A percentile compares a stretch with the other conserved stretches of the same genome.
Evolutionary conservation across 345 rosid species (phyloP).

Genomic region (Populus pruinosa): DNA sequence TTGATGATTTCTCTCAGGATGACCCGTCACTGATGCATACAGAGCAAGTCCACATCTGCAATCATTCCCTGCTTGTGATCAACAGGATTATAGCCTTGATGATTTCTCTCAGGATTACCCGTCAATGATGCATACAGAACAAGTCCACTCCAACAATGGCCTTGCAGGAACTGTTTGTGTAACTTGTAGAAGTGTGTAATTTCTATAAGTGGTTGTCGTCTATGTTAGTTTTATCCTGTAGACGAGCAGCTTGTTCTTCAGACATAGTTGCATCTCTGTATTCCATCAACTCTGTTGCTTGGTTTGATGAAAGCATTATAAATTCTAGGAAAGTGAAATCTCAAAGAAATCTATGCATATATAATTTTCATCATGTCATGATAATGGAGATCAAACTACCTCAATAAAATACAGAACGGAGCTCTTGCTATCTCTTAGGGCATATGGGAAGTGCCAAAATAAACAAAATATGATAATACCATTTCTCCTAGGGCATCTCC

Average conservation of each 20-base stretch:
- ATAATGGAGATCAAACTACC: too few species aligned
- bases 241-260: neutral
- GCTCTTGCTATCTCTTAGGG: too few species aligned
- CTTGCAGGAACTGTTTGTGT: neutral
- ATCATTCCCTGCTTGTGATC: neutral
- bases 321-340: too few species aligned
- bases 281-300: too few species aligned
- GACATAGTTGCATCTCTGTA: too few species aligned
- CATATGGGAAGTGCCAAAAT: too few species aligned
- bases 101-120: neutral
- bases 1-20: neutral
- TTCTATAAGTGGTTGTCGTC: neutral
- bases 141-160: neutral
- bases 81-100: neutral
- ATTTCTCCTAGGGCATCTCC: too few species aligned
- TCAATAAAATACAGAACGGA: too few species aligned
- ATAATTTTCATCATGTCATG: too few species aligned
- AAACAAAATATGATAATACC: too few species aligned
- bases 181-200: neutral
- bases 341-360: too few species aligned
- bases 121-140: neutral
- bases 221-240: neutral
- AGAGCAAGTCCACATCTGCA: neutral
- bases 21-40: neutral
- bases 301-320: too few species aligned